Evolutionary conservation across 257 asterid species (phyloP).

Genomic region (Leptodermis oblonga): DNA sequence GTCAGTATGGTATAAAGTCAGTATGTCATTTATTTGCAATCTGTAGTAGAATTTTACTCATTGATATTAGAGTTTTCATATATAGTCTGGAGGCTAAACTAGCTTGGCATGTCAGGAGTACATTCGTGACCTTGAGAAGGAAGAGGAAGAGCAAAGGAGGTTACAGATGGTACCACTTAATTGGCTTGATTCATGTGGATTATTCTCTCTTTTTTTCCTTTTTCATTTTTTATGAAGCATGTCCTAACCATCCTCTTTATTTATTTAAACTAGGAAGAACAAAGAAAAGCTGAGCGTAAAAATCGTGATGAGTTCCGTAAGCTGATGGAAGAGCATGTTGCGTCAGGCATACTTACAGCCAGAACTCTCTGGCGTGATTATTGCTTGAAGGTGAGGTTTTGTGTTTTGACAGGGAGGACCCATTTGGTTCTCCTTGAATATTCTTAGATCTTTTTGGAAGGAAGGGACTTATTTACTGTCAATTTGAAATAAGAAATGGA

Average conservation of each 20-base stretch:
- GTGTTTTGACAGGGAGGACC: conserved; percentile 9
- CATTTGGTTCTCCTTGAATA: neutral
- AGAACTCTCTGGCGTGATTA: conserved; percentile 88
- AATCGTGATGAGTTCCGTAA: conserved; percentile 96
- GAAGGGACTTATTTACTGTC: neutral
- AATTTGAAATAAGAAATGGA: neutral
- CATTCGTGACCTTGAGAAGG: conserved; percentile 78
- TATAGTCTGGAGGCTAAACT: conserved; percentile 17
- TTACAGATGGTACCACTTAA: conserved; percentile 51
- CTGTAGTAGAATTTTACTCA: neutral
- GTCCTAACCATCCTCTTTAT: conserved; percentile 10
- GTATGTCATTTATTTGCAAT: neutral
- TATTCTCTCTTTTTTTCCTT: no score
- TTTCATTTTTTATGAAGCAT: conserved; percentile 10
- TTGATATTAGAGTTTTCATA: neutral
- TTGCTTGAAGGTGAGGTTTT: conserved; percentile 55
- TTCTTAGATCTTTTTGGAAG: neutral
- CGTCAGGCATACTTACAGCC: conserved; percentile 59
- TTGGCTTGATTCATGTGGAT: conserved; percentile 16
- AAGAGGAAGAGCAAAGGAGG: conserved; percentile 88
- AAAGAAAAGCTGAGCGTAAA: conserved; percentile 77
- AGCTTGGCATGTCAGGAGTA: conserved; percentile 66
- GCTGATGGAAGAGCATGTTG: conserved; percentile 89
- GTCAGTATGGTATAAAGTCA: neutral
- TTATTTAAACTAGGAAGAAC: conserved; percentile 59